A percentile compares a stretch with the other conserved stretches of the same genome.
These are phyloP conservation scores for Sodiomyces alkalinus DNA, from an alignment of 2,329 filamentous ascomycete genomes.

Conservation along the genomic window DNA sequence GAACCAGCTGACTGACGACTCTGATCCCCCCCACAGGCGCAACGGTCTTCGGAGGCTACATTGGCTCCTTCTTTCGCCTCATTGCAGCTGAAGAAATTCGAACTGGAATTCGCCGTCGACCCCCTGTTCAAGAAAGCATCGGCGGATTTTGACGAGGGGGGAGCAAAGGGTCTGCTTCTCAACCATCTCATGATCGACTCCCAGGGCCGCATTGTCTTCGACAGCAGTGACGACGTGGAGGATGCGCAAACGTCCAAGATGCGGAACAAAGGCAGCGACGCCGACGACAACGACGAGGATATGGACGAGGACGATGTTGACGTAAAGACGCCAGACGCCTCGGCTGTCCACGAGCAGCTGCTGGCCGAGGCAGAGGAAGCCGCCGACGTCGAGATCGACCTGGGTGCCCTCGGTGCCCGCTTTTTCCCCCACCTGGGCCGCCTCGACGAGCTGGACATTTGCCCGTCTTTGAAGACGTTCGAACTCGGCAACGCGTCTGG, in stretches of 20 bases:
- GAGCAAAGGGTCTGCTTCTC: slow-evolving; percentile 83
- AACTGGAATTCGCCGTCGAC: slow-evolving; percentile 91
- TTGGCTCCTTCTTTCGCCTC: slow-evolving; percentile 77
- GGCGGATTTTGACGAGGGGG: slow-evolving; percentile 95
- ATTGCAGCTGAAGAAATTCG: slow-evolving; percentile 90
- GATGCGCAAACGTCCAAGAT: slow-evolving; percentile 30
- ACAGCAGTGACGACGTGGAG: slow-evolving; percentile 79
- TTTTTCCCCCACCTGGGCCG: slow-evolving; percentile 73
- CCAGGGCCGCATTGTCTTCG: slow-evolving; percentile 87
- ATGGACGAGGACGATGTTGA: slow-evolving; percentile 22
- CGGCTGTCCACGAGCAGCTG: slow-evolving; percentile 4
- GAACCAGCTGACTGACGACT: neutral
- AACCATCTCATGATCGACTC: slow-evolving; percentile 95
- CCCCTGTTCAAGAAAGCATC: slow-evolving; percentile 99
- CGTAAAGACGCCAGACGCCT: slow-evolving; percentile 10
- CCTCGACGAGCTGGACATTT: slow-evolving; percentile 80
- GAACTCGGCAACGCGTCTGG: slow-evolving; percentile 78
- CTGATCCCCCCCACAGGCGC: too few species aligned
- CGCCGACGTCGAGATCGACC: slow-evolving; percentile 57
- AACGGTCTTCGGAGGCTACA: slow-evolving; percentile 82
- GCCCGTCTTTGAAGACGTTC: slow-evolving; percentile 86
- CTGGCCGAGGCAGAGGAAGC: slow-evolving; percentile 18
- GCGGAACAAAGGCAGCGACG: slow-evolving; percentile 20
- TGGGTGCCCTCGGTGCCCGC: slow-evolving; percentile 54
- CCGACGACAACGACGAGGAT: slow-evolving; percentile 20